A percentile compares a stretch with the other conserved stretches of the same genome.
Evolutionary conservation across 495 filamentous ascomycete species (phyloP).

Genomic region (Penicillium cosmopolitanum): DNA sequence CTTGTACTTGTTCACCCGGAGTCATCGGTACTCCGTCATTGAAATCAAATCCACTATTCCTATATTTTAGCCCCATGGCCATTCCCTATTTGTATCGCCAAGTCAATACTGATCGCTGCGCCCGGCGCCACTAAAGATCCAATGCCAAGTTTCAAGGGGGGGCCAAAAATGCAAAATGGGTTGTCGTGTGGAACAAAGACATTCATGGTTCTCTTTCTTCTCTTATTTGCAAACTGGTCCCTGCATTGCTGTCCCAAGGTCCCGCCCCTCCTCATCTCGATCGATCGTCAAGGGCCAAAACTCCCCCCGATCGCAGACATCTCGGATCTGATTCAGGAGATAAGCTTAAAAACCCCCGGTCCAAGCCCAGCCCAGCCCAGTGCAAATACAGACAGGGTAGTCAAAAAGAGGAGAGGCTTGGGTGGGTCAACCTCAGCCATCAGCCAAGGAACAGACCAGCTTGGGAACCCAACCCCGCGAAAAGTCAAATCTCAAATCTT

Average conservation of each 20-base stretch:
- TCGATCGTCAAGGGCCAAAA: not conserved
- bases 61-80: not conserved
- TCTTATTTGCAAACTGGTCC: not conserved
- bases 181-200: constrained; percentile 3
- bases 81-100: not conserved
- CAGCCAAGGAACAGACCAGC: not conserved
- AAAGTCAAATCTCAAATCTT: constrained; percentile 8
- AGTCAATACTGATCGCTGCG: not conserved
- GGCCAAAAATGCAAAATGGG: not conserved
- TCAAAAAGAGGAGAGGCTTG: constrained; percentile 1
- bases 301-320: not conserved
- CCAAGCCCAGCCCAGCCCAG: not conserved
- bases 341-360: constrained; percentile 1
- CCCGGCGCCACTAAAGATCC: not conserved
- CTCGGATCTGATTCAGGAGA: constrained; percentile 1
- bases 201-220: not conserved
- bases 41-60: not conserved
- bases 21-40: not conserved
- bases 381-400: not conserved
- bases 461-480: constrained; percentile 14
- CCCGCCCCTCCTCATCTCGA: not conserved
- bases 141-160: constrained; percentile 4
- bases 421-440: constrained; percentile 1
- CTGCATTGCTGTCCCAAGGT: not conserved
- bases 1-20: too few species aligned